Base-by-base conservation (phyloP, 345 rosid species). In the Trapa bicornis region DNA sequence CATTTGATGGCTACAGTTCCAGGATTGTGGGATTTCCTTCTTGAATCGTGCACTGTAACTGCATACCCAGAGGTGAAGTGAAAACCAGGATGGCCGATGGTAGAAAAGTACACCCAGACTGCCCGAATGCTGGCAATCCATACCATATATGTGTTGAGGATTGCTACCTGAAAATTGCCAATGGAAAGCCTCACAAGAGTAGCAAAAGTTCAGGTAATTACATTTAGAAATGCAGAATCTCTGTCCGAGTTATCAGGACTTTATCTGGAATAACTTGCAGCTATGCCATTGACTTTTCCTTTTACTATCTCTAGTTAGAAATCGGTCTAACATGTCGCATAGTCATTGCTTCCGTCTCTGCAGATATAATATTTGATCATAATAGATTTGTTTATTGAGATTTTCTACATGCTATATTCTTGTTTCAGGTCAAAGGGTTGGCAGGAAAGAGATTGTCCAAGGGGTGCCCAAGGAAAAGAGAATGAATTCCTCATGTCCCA, bases 71-170 rank as follows among this genome's bases (percentile, higher is more conserved):
- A 35, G 33, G 63, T 58, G 38, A 76, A 75, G 67, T 74, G 52
- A 68, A 72, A 33, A 62, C 63, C 11, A 0, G 75, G 76, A 76
- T 68, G 80, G 80, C 73, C 52, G 81, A 65, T 22, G 78, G 67
- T 71, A 76, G 80, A 73, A 81, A 70, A 75, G 72, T 78, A 35
- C 47, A 77, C 62, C 72, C 76, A 10, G 72, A 60, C 37, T 73
- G 76, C 48, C 72, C 80, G 47, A 83, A 77, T 69, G 82, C 87
- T 14, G 70, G 84, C 65, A 87, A 87, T 73, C 86, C 87, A 67
- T 87, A 50, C 76, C 89, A 83, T 73, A 78, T 78, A 62, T 85
- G 89, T 70, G 75, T 72, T 68, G 82, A 80, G 68, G 73, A 71
- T 60, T 87, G 92, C 78, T 37, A 72, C 39, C 32, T 32, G 70